phyloP scores from a whole-genome alignment of 2,329 filamentous ascomycete genomes.

The Ophiocordyceps camponoti-leonardi region DNA sequence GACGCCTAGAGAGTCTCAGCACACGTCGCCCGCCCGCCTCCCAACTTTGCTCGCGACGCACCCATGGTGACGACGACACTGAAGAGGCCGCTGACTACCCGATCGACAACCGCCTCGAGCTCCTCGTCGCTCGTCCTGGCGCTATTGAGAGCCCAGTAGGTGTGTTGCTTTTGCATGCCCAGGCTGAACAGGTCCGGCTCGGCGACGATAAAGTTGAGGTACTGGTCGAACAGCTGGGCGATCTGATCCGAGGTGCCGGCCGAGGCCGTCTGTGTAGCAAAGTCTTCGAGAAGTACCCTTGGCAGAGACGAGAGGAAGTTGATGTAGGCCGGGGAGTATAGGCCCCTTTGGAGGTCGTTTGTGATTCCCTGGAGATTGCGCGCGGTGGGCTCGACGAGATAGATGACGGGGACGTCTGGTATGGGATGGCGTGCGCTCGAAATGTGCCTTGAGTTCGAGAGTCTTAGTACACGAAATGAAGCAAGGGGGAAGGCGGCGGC shows the following conservation, averaged over 20 bases:
- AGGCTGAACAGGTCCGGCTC: constrained; percentile 93
- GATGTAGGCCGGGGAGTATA: constrained; percentile 89
- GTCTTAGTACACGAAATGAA: neutral
- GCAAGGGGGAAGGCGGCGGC: constrained; percentile 4
- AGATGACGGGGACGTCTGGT: constrained; percentile 89
- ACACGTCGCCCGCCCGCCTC: neutral
- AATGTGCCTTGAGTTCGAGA: constrained; percentile 46
- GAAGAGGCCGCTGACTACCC: constrained; percentile 90
- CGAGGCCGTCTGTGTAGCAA: constrained; percentile 72
- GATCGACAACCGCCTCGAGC: constrained; percentile 72
- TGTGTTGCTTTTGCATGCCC: constrained; percentile 76
- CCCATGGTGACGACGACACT: constrained; percentile 98
- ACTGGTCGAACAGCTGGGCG: constrained; percentile 87
- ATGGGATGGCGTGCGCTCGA: constrained; percentile 71
- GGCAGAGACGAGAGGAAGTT: constrained; percentile 95
- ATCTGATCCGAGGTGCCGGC: constrained; percentile 79
- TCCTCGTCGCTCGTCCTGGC: constrained; percentile 79
- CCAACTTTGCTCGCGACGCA: constrained; percentile 18
- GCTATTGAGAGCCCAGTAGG: constrained; percentile 94
- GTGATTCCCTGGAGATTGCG: constrained; percentile 73
- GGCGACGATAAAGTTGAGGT: constrained; percentile 90
- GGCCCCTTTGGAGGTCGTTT: constrained; percentile 64
- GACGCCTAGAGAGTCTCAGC: constrained; percentile 35
- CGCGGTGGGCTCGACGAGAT: constrained; percentile 78
- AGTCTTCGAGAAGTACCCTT: constrained; percentile 80